Evolutionary conservation across 441 rosid species (phyloP), one percentile per base, ranked within the genome.

Genomic region (Aquilaria agallochum): DNA sequence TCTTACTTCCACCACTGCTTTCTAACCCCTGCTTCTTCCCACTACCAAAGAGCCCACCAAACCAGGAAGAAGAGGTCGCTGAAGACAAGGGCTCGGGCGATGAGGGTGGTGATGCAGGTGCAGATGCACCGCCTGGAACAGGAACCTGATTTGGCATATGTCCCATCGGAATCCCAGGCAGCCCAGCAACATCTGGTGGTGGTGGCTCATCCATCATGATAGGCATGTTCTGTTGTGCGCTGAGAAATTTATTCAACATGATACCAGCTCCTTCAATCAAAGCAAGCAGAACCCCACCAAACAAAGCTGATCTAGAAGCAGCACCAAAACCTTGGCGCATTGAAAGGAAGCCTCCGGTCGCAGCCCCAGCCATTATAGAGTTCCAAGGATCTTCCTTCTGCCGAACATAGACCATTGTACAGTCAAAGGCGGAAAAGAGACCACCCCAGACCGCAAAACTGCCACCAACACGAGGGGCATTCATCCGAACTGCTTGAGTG

Each of bases 381-480:
- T 86, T 86, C 92, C 92, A 86, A 0, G 92, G 92, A 75, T 86
- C 92, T 69, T 86, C 92, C 71, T 86, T 86, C 76, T 86, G 92
- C 55, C 92, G 78, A 2, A 77, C 6, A 63, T 82, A 86, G 45
- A 86, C 92, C 88, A 82, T 80, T 9, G 89, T 58, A 67, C 89
- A 84, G 50, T 84, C 89, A 64, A 87, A 87, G 32, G 86, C 65
- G 13, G 93, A 87, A 80, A 87, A 87, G 15, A 87, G 78, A 56
- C 93, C 93, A 51, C 93, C 93, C 93, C 93, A 87, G 3, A 84
- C 90, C 9, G 93, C 90, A 55, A 87, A 87, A 70, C 83, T 72
- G 13, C 93, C 93, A 51, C 90, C 93, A 3, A 79, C 58, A 30
- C 93, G 86, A 51, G 93, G 85, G 6, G 90, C 86, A 46, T 87